phyloP scores from a whole-genome alignment of 352 stramenopile species.

The Globisporangium paddicum region DNA sequence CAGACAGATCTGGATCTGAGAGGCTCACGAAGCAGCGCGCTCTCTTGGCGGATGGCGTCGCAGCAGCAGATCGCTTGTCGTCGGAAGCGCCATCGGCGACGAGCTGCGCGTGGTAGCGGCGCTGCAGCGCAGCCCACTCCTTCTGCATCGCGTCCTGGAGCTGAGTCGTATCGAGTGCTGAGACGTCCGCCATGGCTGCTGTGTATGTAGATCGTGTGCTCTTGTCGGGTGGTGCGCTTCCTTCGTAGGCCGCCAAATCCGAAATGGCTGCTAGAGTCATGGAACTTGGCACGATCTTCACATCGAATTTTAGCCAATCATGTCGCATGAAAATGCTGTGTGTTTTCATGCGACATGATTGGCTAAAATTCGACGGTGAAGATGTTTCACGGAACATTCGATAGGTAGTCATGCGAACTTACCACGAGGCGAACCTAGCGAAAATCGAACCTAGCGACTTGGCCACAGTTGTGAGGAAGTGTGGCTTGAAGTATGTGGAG shows the following conservation, averaged over 20 bases:
- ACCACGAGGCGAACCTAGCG: too few species aligned
- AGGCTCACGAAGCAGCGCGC: slow-evolving; percentile 50
- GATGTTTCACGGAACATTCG: slow-evolving; percentile 10
- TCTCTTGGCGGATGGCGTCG: slow-evolving; percentile 1
- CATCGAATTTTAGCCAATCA: not conserved
- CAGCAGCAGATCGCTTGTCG: not conserved
- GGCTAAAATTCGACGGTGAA: not conserved
- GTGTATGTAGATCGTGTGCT: not conserved
- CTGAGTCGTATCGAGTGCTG: slow-evolving; percentile 5
- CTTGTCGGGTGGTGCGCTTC: not conserved
- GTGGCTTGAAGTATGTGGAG: slow-evolving; percentile 39
- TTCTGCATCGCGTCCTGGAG: slow-evolving; percentile 33
- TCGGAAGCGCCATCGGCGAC: slow-evolving; percentile 12
- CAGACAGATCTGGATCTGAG: slow-evolving; percentile 55
- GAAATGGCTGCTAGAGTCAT: slow-evolving; percentile 6
- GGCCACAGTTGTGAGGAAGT: too few species aligned
- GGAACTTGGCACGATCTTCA: not conserved
- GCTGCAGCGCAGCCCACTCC: slow-evolving; percentile 64
- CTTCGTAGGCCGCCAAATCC: not conserved
- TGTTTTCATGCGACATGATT: not conserved
- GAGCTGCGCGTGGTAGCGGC: slow-evolving; percentile 51
- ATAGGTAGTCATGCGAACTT: too few species aligned
- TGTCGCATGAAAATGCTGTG: not conserved
- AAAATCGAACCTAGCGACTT: too few species aligned
- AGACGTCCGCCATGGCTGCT: not conserved